Evolutionary conservation across 306 rosid species (phyloP).

Genomic region (Neltuma alba): DNA sequence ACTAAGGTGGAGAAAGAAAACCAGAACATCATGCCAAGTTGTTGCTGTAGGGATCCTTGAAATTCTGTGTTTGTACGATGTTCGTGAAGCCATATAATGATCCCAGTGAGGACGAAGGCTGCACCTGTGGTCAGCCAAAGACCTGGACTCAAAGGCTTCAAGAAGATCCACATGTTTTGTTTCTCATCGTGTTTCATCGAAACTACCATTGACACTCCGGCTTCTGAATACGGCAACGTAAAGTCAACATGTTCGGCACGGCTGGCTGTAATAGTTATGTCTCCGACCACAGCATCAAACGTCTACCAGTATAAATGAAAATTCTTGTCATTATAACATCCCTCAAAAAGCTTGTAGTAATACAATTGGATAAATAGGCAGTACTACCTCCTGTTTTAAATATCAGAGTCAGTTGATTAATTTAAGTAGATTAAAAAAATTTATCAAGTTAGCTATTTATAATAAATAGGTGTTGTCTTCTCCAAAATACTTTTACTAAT

Average conservation of each 20-base stretch:
- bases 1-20: slow-evolving; percentile 49
- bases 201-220: slow-evolving; percentile 50
- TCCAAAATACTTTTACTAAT: too few relatives aligned
- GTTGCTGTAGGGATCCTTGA: slow-evolving; percentile 29
- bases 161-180: slow-evolving; percentile 48
- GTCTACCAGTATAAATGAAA: slow-evolving; percentile 6
- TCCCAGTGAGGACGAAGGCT: slow-evolving; percentile 39
- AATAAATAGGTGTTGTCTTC: too few relatives aligned
- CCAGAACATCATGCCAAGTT: slow-evolving; percentile 41
- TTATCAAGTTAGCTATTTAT: too few relatives aligned
- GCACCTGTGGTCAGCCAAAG: slow-evolving; percentile 44
- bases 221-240: slow-evolving; percentile 45
- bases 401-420: too few relatives aligned
- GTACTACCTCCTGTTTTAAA: too few relatives aligned
- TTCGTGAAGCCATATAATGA: slow-evolving; percentile 47
- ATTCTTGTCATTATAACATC: neutral
- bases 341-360: neutral
- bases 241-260: slow-evolving; percentile 47
- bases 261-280: slow-evolving; percentile 45
- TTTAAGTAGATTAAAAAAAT: too few relatives aligned
- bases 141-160: slow-evolving; percentile 46
- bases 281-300: slow-evolving; percentile 50
- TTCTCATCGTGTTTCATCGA: slow-evolving; percentile 26
- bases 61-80: slow-evolving; percentile 38
- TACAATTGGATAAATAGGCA: too few relatives aligned